Evolutionary conservation across 1,284 basidiomycete species (phyloP).

Genomic region (Marasmius oreades): DNA sequence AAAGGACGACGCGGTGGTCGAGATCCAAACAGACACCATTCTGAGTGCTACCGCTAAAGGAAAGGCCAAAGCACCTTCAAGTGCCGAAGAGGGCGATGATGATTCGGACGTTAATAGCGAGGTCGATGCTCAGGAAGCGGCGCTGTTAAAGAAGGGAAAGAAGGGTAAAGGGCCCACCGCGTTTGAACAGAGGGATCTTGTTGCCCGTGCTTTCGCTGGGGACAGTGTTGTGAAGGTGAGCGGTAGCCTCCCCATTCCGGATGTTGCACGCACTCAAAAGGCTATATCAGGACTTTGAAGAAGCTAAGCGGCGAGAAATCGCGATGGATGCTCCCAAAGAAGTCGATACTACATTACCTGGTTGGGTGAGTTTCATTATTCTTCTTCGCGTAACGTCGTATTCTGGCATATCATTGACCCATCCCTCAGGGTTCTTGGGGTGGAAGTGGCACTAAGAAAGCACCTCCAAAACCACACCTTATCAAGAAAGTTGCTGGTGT

Average conservation of each 20-base stretch:
- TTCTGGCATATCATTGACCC: not conserved
- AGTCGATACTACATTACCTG: constrained; percentile 88
- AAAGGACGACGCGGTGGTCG: constrained; percentile 72
- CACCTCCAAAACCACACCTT: constrained; percentile 56
- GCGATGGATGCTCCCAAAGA: constrained; percentile 82
- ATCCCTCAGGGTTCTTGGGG: constrained; percentile 84
- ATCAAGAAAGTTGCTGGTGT: constrained; percentile 84
- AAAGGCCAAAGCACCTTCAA: constrained; percentile 19
- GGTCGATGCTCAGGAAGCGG: constrained; percentile 62
- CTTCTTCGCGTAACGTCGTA: not conserved
- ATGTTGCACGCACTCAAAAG: constrained; percentile 2
- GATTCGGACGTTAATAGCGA: constrained; percentile 63
- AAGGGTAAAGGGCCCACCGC: constrained; percentile 46
- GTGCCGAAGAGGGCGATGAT: constrained; percentile 28
- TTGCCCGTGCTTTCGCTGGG: constrained; percentile 92
- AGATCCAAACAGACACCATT: constrained; percentile 63
- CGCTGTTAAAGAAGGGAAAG: constrained; percentile 40
- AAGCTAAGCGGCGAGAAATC: constrained; percentile 76
- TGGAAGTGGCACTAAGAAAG: constrained; percentile 67
- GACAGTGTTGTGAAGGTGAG: constrained; percentile 89
- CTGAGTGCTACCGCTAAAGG: constrained; percentile 29
- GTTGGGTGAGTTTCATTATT: constrained; percentile 70
- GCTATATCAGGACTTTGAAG: constrained; percentile 71
- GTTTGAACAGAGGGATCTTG: constrained; percentile 85
- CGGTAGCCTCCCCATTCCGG: not conserved